Evolutionary conservation across 2,329 filamentous ascomycete genomes (phyloP).

Genomic region (Fusarium poae): DNA sequence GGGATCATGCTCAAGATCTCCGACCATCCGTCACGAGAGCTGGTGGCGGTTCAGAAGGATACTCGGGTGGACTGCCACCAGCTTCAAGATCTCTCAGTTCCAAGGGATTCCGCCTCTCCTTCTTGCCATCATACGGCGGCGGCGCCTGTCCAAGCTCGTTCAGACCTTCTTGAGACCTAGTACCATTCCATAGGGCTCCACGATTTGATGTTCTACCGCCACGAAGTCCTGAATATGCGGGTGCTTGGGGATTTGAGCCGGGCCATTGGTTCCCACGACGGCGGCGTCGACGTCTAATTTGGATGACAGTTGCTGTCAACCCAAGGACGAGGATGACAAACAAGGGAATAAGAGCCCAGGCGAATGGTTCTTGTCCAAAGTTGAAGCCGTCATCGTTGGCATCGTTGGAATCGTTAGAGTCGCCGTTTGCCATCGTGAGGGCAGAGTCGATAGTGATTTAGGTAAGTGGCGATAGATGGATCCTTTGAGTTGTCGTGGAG

Average conservation of each 20-base stretch:
- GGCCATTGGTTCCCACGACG: constrained; percentile 36
- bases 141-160: constrained; percentile 75
- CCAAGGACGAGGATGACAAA: constrained; percentile 59
- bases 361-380: constrained; percentile 64
- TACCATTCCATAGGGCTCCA: constrained; percentile 47
- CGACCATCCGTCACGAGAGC: constrained; percentile 41
- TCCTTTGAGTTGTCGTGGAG: not conserved
- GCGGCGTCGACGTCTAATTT: constrained; percentile 58
- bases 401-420: constrained; percentile 20
- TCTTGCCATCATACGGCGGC: constrained; percentile 67
- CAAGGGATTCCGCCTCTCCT: constrained; percentile 39
- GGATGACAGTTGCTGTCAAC: constrained; percentile 56
- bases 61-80: constrained; percentile 49
- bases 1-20: constrained; percentile 19
- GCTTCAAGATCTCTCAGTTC: constrained; percentile 49
- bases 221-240: constrained; percentile 44
- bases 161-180: constrained; percentile 65
- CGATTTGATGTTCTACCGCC: constrained; percentile 25
- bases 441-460: not conserved
- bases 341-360: constrained; percentile 67
- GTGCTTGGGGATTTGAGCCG: constrained; percentile 18
- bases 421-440: constrained; percentile 24
- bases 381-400: constrained; percentile 23
- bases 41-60: constrained; percentile 47
- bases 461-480: not conserved